Base-by-base conservation (phyloP, 148 eudicot genomes). In the Silene uniflora region DNA sequence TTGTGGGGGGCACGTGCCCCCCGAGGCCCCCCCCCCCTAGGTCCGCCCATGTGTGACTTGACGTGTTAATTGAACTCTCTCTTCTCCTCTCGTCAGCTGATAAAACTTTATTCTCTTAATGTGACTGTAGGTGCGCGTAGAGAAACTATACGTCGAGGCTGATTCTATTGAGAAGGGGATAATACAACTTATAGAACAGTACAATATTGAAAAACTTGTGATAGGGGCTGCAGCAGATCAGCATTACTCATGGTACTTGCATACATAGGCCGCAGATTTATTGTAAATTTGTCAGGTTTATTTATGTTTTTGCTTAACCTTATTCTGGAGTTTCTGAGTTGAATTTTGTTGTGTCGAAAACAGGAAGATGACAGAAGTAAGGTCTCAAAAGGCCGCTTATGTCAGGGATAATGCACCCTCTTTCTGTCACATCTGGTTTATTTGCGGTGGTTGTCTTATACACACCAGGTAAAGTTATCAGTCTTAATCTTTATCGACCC, bases 221-320 rank as follows among this genome's bases (percentile, higher is more conserved):
- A 90, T 95, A 87, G 98, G 98, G 62, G 96, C 92, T 32, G 93
- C 96, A 21, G 87, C 88, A 2, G 86, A 88, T 68, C 78, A 55
- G 61, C 75, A 77, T 63, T 89, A 80, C 80, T 87, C 91, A n/a
- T 87, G 82, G 98, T 92, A 64, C 67, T 64, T 49, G 2, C 7
- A 10, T 49, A 14, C 56, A 49, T 49, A 11, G 72, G 21, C 10
- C 52, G 39, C 22, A 16, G 47, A 32, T 32, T 32, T 32, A 32
- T 39, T 39, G 23, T 47, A 6, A 27, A 35, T 24, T 46, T 61
- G 7, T 75, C 3, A 70, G 73, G 35, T 54, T 73, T 52, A 39
- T 44, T 18, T 49, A 22, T 79, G n/a, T 7, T 25, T 11, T 35
- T 18, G 18, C 44, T 39, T 39, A 1, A 39, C 44, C 44, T 39